These are phyloP conservation scores for Phytophthora sansomeana DNA, from an alignment of 352 stramenopile species.

Conservation along the genomic window DNA sequence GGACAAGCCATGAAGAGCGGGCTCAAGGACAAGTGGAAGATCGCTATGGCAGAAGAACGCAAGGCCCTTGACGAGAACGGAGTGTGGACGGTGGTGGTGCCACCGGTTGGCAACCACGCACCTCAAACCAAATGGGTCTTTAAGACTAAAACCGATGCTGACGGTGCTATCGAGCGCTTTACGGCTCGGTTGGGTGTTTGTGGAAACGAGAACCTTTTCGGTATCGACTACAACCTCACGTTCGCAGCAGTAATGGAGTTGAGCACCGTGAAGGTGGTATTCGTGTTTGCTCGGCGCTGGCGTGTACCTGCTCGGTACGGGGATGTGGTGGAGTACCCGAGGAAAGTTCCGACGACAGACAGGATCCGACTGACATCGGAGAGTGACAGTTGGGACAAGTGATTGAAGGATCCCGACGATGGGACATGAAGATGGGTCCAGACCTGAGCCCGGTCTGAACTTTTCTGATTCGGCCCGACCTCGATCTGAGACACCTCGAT, in stretches of 20 bases:
- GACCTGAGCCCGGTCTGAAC: too few species aligned
- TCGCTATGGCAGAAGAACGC: not conserved
- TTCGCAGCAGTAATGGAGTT: not conserved
- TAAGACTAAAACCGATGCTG: not conserved
- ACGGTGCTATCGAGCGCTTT: not conserved
- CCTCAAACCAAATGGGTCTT: not conserved
- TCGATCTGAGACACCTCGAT: too few species aligned
- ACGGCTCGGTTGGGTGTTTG: not conserved
- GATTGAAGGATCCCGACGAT: too few species aligned
- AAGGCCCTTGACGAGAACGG: not conserved
- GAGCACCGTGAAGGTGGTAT: constrained; percentile 6
- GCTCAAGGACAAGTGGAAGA: not conserved
- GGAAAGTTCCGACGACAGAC: too few species aligned
- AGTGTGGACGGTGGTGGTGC: not conserved
- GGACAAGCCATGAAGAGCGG: not conserved
- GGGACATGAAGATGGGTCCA: too few species aligned
- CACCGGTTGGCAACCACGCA: not conserved
- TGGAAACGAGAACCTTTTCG: not conserved
- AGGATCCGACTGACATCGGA: too few species aligned
- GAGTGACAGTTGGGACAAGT: too few species aligned
- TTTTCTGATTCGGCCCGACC: too few species aligned
- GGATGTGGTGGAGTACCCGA: too few species aligned
- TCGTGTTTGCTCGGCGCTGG: too few species aligned
- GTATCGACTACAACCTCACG: not conserved
- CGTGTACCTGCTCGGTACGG: too few species aligned